Base-by-base conservation (phyloP, 1,139 yeast genomes). In the Pneumocystis canis region DNA sequence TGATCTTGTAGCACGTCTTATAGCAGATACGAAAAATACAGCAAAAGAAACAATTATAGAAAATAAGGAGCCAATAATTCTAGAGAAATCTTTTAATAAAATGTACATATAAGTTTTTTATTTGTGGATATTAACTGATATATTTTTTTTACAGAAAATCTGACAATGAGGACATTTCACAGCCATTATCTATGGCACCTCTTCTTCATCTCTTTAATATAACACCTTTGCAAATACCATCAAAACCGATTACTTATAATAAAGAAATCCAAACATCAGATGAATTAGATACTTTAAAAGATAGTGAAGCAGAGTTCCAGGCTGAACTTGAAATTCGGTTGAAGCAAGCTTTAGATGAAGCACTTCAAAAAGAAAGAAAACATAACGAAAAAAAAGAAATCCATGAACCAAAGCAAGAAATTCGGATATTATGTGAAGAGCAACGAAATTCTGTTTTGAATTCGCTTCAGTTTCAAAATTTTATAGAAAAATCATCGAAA, bases 401-500 rank as follows among this genome's bases (percentile, higher is more conserved):
- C 59, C 25, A 35, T 9, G 62, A 32, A 11, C 28, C 30, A 53
- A n/a, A 39, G 2, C 9, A 7, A 25, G 9, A 59, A 54, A 4
- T 32, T 1, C 31, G 25, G 3, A 37, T 32, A 11, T 18, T 37
- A 18, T 4, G 16, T 4, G 58, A 59, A 11, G 56, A 60, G 5
- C 4, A 53, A 20, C 11, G 59, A 14, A 33, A 60, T 57, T 2
- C 60, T 2, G 18, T 54, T 5, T 28, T 32, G 14, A 28, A 32
- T 32, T 31, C 61, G 4, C 4, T 2, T 18, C 30, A 25, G 16
- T 62, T 63, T 33, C 58, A 35, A 31, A 30, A 31, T n/a, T 78
- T 79, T 65, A 66, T 78, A 25, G 71, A 75, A 41, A 72, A 72
- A 31, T 76, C 80, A 0, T 72, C 78, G 65, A 76, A 75, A 56